A percentile compares a stretch with the other conserved stretches of the same genome.
Conservation (phyloP, 768 basidiomycete species). For the Rhodotorula kratochvilovae region DNA sequence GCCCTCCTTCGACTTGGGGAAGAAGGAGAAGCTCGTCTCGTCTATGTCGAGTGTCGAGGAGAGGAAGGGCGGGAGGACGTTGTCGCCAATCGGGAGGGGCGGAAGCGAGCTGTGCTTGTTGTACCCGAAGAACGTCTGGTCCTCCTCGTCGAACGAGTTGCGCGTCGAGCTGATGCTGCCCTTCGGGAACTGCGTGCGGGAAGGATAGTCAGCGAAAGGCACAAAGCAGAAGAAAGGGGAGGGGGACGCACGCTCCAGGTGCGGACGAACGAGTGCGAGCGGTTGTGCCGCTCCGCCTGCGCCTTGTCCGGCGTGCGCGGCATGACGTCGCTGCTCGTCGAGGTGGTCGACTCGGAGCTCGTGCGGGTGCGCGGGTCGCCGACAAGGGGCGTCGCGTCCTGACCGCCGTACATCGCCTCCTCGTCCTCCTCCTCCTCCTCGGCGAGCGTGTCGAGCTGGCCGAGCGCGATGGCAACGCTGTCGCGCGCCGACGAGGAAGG, state of each 20-base stretch:
- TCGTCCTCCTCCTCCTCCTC: slow-evolving; percentile 39
- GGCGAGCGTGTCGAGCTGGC: slow-evolving; percentile 35
- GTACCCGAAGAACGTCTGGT: slow-evolving; percentile 37
- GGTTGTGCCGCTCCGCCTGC: slow-evolving; percentile 22
- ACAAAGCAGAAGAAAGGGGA: background rate
- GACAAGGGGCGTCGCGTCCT: background rate
- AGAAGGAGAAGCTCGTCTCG: slow-evolving; percentile 24
- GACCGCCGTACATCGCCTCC: background rate
- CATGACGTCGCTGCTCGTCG: slow-evolving; percentile 31
- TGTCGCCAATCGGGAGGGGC: slow-evolving; percentile 28
- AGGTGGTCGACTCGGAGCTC: slow-evolving; percentile 20
- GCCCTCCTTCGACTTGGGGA: slow-evolving; percentile 4
- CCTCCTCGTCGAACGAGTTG: slow-evolving; percentile 34
- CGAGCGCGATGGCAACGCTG: slow-evolving; percentile 19
- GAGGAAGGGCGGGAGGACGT: slow-evolving; percentile 37
- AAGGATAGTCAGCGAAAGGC: background rate
- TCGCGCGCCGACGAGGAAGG: slow-evolving; percentile 2
- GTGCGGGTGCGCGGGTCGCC: background rate
- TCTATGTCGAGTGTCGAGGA: slow-evolving; percentile 37
- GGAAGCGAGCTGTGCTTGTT: slow-evolving; percentile 41
- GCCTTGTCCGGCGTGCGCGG: slow-evolving; percentile 27
- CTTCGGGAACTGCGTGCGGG: slow-evolving; percentile 31
- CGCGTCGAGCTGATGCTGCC: slow-evolving; percentile 29
- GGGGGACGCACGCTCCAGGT: slow-evolving; percentile 34
- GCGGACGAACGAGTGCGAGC: slow-evolving; percentile 37